A percentile compares a stretch with the other conserved stretches of the same genome.
phyloP scores from a whole-genome alignment of 306 rosid species.

The Dalbergia cultrata region DNA sequence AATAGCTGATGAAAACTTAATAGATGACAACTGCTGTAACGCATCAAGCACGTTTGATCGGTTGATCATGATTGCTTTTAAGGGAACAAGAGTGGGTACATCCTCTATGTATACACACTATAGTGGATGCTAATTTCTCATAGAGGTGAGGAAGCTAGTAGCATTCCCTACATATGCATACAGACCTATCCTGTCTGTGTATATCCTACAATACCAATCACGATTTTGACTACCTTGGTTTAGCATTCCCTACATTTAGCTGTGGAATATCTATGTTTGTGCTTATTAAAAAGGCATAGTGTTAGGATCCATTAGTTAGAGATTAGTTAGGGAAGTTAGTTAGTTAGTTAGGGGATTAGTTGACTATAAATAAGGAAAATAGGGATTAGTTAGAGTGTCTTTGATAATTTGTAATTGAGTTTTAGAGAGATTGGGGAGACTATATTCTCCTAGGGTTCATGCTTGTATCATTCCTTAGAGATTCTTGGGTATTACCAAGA shows the following conservation, averaged over 20 bases:
- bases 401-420: too few species aligned
- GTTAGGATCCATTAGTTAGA: too few species aligned
- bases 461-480: too few species aligned
- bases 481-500: too few species aligned
- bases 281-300: not conserved
- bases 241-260: not conserved
- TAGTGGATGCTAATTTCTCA: not conserved
- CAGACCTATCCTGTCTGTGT: not conserved
- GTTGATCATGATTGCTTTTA: not conserved
- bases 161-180: not conserved
- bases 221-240: not conserved
- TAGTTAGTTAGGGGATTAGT: too few species aligned
- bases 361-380: too few species aligned
- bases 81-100: not conserved
- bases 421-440: too few species aligned
- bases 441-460: too few species aligned
- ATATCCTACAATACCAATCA: not conserved
- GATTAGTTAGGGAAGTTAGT: too few species aligned
- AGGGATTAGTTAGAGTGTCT: too few species aligned
- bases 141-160: not conserved
- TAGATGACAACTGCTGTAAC: not conserved
- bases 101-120: not conserved
- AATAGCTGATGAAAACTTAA: not conserved
- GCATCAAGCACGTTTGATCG: not conserved
- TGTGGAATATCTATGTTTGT: not conserved